phyloP scores from a whole-genome alignment of 108 stramenopile species.

The Thalassiosira profunda region DNA sequence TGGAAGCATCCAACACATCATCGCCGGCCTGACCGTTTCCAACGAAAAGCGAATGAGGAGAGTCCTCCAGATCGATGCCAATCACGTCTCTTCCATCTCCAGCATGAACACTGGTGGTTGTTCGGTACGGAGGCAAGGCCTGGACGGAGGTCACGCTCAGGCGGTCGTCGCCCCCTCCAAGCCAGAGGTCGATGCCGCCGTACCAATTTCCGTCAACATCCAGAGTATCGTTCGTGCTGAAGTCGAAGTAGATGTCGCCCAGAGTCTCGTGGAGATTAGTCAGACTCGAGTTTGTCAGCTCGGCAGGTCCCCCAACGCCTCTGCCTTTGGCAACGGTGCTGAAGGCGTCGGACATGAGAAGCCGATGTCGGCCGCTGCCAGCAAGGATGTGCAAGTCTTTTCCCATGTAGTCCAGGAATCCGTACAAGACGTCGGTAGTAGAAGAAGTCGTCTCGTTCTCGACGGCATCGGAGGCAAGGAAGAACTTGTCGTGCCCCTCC shows the following conservation, averaged over 20 bases:
- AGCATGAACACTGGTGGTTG: constrained; percentile 38
- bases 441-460: constrained; percentile 18
- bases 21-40: constrained; percentile 20
- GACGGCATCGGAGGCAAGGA: constrained; percentile 48
- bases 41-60: constrained; percentile 26
- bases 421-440: constrained; percentile 28
- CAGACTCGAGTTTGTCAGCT: constrained; percentile 16
- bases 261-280: constrained; percentile 19
- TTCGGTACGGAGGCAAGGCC: constrained; percentile 26
- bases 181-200: constrained; percentile 39
- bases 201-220: constrained; percentile 33
- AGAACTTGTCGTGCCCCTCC: constrained; percentile 33
- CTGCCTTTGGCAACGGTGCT: constrained; percentile 33
- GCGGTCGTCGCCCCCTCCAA: constrained; percentile 27
- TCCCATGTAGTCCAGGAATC: constrained; percentile 40
- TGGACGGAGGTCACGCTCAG: constrained; percentile 29
- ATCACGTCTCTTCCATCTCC: constrained; percentile 35
- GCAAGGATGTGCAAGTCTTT: constrained; percentile 24
- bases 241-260: constrained; percentile 44
- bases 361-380: constrained; percentile 28
- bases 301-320: constrained; percentile 13
- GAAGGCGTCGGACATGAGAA: constrained; percentile 36
- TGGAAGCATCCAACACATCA: constrained; percentile 32
- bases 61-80: constrained; percentile 14
- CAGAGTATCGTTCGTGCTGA: no score